Conservation (phyloP, 441 rosid species). For the Flueggea neowawraea region DNA sequence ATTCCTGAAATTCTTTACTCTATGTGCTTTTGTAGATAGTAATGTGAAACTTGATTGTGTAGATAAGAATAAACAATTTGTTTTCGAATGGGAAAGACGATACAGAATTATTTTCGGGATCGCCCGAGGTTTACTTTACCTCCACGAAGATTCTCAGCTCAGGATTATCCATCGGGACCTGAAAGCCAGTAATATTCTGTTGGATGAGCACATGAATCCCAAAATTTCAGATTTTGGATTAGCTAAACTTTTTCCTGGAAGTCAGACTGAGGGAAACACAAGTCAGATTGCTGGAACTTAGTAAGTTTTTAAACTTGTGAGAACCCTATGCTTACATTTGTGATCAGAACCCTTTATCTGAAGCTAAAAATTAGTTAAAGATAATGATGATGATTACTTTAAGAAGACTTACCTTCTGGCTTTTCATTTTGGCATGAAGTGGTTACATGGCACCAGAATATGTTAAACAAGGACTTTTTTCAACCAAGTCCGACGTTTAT, state of each 20-base stretch:
- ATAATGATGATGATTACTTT: no score
- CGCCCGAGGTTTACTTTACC: slow-evolving; percentile 43
- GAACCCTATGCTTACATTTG: not conserved
- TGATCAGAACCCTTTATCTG: no score
- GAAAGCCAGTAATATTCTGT: slow-evolving; percentile 45
- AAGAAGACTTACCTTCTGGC: no score
- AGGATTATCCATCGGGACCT: slow-evolving; percentile 43
- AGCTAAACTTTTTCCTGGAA: slow-evolving; percentile 41
- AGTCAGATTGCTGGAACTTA: slow-evolving; percentile 30
- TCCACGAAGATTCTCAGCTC: slow-evolving; percentile 45
- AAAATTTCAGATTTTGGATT: slow-evolving; percentile 51
- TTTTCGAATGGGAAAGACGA: slow-evolving; percentile 26
- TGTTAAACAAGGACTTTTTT: slow-evolving; percentile 24
- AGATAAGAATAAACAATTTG: slow-evolving; percentile 5
- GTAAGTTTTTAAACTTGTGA: slow-evolving; percentile 23
- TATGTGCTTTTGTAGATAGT: no score
- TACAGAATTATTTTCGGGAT: slow-evolving; percentile 31
- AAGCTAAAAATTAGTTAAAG: no score
- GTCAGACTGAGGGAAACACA: slow-evolving; percentile 31
- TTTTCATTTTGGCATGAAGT: slow-evolving; percentile 12
- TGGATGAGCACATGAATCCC: slow-evolving; percentile 48
- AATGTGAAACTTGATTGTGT: not conserved
- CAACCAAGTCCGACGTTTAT: slow-evolving; percentile 30
- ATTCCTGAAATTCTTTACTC: no score
- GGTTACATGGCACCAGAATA: slow-evolving; percentile 41